A percentile compares a stretch with the other conserved stretches of the same genome.
Evolutionary conservation across 2,329 filamentous ascomycete species (phyloP).

Genomic region (Ophiocordyceps camponoti-floridani): DNA sequence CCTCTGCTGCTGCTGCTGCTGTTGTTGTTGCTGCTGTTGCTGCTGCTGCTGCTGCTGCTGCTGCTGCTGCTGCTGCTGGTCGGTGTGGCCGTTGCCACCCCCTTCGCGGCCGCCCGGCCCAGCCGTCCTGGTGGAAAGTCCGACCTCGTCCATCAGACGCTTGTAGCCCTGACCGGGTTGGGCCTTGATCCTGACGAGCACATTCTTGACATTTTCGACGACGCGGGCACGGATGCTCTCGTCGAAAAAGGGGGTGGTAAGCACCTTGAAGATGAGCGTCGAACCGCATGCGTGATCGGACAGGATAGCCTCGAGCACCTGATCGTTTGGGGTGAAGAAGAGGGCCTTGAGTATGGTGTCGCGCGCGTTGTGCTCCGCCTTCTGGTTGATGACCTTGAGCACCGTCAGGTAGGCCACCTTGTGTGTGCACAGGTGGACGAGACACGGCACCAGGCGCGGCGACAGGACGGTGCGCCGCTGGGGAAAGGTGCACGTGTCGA

Average conservation of each 20-base stretch:
- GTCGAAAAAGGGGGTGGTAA: constrained; percentile 95
- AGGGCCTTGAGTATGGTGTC: constrained; percentile 79
- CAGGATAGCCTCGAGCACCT: constrained; percentile 75
- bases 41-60: too few species aligned
- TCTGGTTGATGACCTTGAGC: constrained; percentile 95
- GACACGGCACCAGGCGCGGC: constrained; percentile 76
- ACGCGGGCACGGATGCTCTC: constrained; percentile 77
- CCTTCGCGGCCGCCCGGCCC: constrained; percentile 16
- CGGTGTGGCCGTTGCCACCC: constrained; percentile 20
- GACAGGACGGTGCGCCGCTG: constrained; percentile 80
- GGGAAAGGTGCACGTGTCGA: constrained; percentile 94
- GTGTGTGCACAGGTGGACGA: constrained; percentile 93
- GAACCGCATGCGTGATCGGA: constrained; percentile 83
- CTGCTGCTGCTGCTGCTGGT: constrained; percentile 35
- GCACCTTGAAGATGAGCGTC: constrained; percentile 93
- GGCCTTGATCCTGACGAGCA: constrained; percentile 78
- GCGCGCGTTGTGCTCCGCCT: constrained; percentile 79
- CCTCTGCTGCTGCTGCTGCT: too few species aligned
- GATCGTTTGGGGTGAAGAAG: constrained; percentile 80
- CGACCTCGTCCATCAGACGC: constrained; percentile 95
- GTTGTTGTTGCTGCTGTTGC: too few species aligned
- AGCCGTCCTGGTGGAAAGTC: constrained; percentile 51
- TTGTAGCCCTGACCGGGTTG: constrained; percentile 94
- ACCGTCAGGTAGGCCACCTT: constrained; percentile 97
- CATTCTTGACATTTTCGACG: constrained; percentile 78